Evolutionary conservation across 2,329 filamentous ascomycete species (phyloP).

Genomic region (Cladosporium oxysporum): DNA sequence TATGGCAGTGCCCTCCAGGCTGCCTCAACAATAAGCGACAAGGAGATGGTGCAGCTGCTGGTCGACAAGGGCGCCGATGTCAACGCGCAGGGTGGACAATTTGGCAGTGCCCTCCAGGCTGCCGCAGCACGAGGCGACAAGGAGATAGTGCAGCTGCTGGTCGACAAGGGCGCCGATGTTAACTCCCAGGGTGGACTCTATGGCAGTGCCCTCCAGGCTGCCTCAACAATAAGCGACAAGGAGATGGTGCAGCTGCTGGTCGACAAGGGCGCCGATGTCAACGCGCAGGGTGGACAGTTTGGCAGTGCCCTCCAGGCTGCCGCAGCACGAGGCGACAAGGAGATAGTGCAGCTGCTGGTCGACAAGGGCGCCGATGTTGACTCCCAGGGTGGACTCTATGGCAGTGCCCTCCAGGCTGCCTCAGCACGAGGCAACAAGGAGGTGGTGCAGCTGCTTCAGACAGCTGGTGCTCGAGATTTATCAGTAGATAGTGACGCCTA

Average conservation of each 20-base stretch:
- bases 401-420: conserved; percentile 25
- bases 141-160: background rate
- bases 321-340: conserved; percentile 6
- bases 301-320: conserved; percentile 24
- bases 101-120: conserved; percentile 22
- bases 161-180: conserved; percentile 3
- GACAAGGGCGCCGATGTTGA: conserved; percentile 3
- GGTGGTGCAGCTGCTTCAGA: background rate
- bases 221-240: no score
- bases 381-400: conserved; percentile 16
- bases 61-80: no score
- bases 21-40: no score
- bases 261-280: no score
- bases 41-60: no score
- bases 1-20: no score
- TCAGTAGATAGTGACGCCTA: no score
- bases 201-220: no score
- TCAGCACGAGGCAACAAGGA: conserved; percentile 9
- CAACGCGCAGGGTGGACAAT: conserved; percentile 18
- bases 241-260: no score
- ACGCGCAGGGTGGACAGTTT: conserved; percentile 19
- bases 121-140: conserved; percentile 15
- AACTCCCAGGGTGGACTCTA: conserved; percentile 5
- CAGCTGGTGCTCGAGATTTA: no score
- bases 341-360: background rate